Percentiles rank a stretch among this genome's conserved stretches.
Evolutionary conservation across 2,329 filamentous ascomycete genomes (phyloP).

Genomic region (Trichoderma pleuroti): DNA sequence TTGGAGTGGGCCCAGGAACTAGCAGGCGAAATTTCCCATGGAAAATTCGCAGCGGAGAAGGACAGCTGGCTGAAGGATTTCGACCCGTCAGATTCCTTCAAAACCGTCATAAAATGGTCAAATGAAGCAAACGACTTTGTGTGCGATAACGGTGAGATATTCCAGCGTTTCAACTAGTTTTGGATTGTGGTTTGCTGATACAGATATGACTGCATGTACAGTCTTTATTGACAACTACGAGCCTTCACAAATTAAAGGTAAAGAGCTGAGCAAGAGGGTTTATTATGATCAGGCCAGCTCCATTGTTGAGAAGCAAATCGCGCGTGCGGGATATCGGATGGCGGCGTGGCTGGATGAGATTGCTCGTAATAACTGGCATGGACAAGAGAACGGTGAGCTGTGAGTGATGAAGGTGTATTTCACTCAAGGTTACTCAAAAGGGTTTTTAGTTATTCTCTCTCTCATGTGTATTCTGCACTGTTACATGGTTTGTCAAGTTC

Average conservation of each 20-base stretch:
- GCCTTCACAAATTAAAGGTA: background rate
- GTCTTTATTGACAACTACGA: background rate
- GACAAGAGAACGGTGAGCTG: background rate
- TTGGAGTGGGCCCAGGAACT: background rate
- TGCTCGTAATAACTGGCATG: background rate
- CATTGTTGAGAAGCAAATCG: background rate
- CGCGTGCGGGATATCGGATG: background rate
- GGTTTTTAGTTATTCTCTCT: background rate
- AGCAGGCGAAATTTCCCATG: background rate
- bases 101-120: background rate
- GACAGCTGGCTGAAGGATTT: background rate
- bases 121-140: background rate
- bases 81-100: background rate
- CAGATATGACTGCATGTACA: background rate
- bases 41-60: background rate
- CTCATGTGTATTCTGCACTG: background rate
- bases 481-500: too few species aligned
- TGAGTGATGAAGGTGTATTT: background rate
- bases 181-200: background rate
- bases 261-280: background rate
- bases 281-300: background rate
- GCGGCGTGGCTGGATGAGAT: background rate
- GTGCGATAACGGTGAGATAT: background rate
- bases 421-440: background rate
- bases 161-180: accelerated